These are phyloP conservation scores for Penicilliopsis zonata DNA, from an alignment of 495 filamentous ascomycete genomes.

Conservation along the genomic window DNA sequence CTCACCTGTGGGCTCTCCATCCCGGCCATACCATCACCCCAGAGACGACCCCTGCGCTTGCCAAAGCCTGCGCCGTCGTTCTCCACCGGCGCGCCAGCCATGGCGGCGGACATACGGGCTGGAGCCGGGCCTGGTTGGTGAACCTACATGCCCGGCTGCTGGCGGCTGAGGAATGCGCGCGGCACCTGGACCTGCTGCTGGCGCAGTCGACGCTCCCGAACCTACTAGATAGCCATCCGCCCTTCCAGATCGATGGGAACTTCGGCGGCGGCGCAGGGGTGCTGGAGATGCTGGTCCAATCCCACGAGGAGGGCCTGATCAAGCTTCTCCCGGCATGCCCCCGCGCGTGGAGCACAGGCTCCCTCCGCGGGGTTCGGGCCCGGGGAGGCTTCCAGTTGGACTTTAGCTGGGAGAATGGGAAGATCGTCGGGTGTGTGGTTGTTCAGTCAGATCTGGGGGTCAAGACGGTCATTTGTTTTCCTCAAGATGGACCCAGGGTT, in stretches of 20 bases:
- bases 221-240: conserved; percentile 30
- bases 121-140: conserved; percentile 37
- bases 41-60: conserved; percentile 11
- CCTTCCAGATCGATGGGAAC: conserved; percentile 43
- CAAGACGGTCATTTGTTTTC: conserved; percentile 10
- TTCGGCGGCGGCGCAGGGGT: conserved; percentile 37
- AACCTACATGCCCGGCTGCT: conserved; percentile 22
- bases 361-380: conserved; percentile 24
- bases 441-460: conserved; percentile 8
- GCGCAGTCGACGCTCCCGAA: conserved; percentile 27
- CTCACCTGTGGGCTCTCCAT: conserved; percentile 32
- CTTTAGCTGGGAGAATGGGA: conserved; percentile 19
- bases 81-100: conserved; percentile 23
- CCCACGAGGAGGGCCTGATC: conserved; percentile 29
- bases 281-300: conserved; percentile 39
- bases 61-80: conserved; percentile 23
- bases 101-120: conserved; percentile 36
- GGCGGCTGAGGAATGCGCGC: conserved; percentile 18
- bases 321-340: conserved; percentile 34
- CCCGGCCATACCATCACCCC: conserved; percentile 17
- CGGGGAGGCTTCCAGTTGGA: conserved; percentile 30
- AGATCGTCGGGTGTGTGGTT: conserved; percentile 8
- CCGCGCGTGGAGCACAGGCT: conserved; percentile 18
- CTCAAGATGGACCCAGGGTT: conserved; percentile 7
- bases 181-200: conserved; percentile 24